Conservation (phyloP, 345 rosid genomes). For the Rhizophora apiculata region DNA sequence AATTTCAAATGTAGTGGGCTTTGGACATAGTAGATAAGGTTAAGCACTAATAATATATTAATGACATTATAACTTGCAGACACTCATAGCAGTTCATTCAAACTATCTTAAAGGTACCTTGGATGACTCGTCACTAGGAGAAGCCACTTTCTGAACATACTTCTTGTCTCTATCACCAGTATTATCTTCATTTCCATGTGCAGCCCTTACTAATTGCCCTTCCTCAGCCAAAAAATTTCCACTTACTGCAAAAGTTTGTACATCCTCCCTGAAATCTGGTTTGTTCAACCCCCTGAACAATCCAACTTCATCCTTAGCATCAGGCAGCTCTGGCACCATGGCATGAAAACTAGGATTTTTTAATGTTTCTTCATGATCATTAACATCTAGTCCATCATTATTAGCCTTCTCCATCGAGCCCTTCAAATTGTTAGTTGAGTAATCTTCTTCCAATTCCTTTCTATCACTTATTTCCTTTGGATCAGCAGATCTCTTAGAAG, state of each 20-base stretch:
- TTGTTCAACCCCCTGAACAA: constrained; percentile 10
- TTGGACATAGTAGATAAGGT: no score
- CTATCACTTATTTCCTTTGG: constrained; percentile 23
- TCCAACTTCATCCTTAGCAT: constrained; percentile 16
- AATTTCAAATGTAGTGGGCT: no score
- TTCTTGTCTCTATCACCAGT: constrained; percentile 19
- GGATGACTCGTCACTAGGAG: constrained; percentile 23
- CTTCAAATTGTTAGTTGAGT: constrained; percentile 11
- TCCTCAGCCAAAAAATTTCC: constrained; percentile 12
- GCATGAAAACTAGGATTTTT: constrained; percentile 42
- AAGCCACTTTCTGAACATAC: constrained; percentile 9
- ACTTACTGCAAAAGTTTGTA: background rate
- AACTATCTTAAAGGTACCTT: constrained; percentile 36
- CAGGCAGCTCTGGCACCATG: constrained; percentile 28
- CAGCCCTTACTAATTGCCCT: constrained; percentile 14
- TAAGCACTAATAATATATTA: no score
- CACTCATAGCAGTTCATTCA: background rate
- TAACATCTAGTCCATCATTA: constrained; percentile 37
- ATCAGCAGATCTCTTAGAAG: constrained; percentile 30
- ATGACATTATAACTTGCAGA: background rate
- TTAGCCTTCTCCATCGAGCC: constrained; percentile 20
- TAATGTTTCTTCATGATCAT: constrained; percentile 36
- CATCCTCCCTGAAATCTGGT: background rate
- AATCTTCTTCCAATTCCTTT: constrained; percentile 21
- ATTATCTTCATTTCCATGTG: constrained; percentile 18